Base-by-base conservation (phyloP, 2,329 filamentous ascomycete species). In the Pyricularia pennisetigena region DNA sequence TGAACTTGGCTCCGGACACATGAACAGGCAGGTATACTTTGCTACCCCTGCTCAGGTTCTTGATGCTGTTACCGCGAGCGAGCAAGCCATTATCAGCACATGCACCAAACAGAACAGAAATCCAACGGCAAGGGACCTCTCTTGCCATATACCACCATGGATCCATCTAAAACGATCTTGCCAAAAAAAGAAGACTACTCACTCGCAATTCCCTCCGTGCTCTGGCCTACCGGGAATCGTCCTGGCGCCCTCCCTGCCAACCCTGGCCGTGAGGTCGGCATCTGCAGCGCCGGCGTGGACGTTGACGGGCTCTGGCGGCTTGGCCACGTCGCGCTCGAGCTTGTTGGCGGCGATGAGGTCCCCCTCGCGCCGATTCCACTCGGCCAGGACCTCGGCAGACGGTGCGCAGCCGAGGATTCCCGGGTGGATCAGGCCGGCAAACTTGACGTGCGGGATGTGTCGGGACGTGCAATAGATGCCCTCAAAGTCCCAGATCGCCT, bases 381-480 rank as follows among this genome's bases (percentile, higher is more conserved):
- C 88, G 0, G 85, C 86, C 12, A 97, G 86, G 20, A 97, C 82
- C 72, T 92, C 88, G 3, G 87, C 81, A 0, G 91, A 94, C 0
- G 94, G 94, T 0, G 94, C 94, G 74, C 93, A 97, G 23, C 94
- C 94, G 10, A 97, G 82, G 71, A 97, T 97, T 4, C 94, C 94
- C 0, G 94, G 94, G 76, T 97, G 94, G 75, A 97, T 97, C 35
- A 97, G 83, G 0, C 94, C 93, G 0, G 93, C 88, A 76, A 97
- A 97, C 61, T 92, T 90, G 61, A 97, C 93, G 70, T 91, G 90
- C 0, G 92, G 92, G 70, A 95, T 92, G 76, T 97, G 94, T 20
- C 93, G 87, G 7, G 90, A 94, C 3, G 90, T 90, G 80, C 92
- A 96, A 79, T 91, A 83, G 65, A 84, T 82, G 71, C 82, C 83